Conservation (phyloP, 179 eudicot species). For the Spinacia oleracea region DNA sequence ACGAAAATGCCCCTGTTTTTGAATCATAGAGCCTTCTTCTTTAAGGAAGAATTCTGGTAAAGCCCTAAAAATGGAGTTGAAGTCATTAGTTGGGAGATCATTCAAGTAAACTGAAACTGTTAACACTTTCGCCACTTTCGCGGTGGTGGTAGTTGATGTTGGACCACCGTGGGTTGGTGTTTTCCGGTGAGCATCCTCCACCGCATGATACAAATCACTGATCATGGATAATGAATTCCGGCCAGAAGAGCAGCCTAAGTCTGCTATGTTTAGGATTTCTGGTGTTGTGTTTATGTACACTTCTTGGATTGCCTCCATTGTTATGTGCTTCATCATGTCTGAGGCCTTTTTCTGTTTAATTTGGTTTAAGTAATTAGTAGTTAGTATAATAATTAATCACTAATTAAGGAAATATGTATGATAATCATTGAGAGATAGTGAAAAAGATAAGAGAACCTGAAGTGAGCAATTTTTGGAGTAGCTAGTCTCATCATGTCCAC, state of each 20-base stretch:
- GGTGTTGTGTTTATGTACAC: conserved; percentile 43
- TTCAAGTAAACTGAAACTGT: conserved; percentile 50
- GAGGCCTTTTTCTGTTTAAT: conserved; percentile 56
- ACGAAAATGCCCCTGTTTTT: conserved; percentile 27
- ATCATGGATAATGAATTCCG: conserved; percentile 58
- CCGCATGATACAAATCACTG: conserved; percentile 52
- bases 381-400: no score
- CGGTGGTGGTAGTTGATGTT: conserved; percentile 12
- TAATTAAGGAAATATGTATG: no score
- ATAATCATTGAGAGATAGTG: no score
- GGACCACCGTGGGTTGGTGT: conserved; percentile 12
- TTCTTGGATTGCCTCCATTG: conserved; percentile 52
- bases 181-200: conserved; percentile 32
- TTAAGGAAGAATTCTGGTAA: conserved; percentile 56
- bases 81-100: conserved; percentile 80
- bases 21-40: background rate
- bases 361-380: no score
- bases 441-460: conserved; percentile 46
- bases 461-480: conserved; percentile 69
- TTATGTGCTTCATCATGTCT: conserved; percentile 67
- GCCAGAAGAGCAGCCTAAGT: conserved; percentile 82
- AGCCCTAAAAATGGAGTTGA: conserved; percentile 61
- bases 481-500: conserved; percentile 70
- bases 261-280: conserved; percentile 62
- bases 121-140: no score